Evolutionary conservation across 163 green algal genomes (phyloP).

Genomic region (Scenedesmus sp.): DNA sequence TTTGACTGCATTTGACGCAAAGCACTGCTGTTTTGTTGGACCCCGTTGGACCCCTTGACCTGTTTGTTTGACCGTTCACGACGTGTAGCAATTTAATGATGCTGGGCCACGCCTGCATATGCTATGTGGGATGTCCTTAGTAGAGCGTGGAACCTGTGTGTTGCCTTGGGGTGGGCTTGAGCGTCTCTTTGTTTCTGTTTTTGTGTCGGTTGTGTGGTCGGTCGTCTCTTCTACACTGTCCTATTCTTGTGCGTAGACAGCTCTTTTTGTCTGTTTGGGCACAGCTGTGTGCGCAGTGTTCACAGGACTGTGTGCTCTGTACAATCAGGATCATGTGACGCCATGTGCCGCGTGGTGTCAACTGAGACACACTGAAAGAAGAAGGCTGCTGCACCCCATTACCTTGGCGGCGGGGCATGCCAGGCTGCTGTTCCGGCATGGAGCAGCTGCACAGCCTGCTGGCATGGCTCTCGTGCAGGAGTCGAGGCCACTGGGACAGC

Average conservation of each 20-base stretch:
- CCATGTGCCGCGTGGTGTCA: not conserved
- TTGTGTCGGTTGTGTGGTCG: not conserved
- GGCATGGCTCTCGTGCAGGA: not conserved
- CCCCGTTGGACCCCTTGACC: conserved; percentile 23
- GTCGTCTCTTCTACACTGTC: conserved; percentile 33
- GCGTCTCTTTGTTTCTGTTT: conserved; percentile 23
- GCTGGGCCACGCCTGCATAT: conserved; percentile 8
- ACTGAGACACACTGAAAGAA: conserved; percentile 4
- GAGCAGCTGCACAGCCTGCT: not conserved
- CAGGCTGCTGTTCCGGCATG: not conserved
- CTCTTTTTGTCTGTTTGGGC: conserved; percentile 10
- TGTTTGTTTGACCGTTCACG: conserved; percentile 22
- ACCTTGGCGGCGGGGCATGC: not conserved
- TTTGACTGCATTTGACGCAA: conserved; percentile 45
- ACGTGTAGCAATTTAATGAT: conserved; percentile 48
- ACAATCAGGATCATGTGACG: conserved; percentile 2
- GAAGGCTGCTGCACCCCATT: not conserved
- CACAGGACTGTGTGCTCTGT: not conserved
- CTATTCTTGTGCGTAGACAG: conserved; percentile 35
- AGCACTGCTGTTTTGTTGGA: conserved; percentile 50
- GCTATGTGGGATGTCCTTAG: conserved; percentile 27
- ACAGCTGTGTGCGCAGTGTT: not conserved
- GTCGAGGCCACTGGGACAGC: not conserved
- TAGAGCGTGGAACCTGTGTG: conserved; percentile 47
- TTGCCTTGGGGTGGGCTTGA: conserved; percentile 27